These are phyloP conservation scores for Zygoascus meyerae DNA, from an alignment of 1,139 yeast genomes.

Conservation along the genomic window DNA sequence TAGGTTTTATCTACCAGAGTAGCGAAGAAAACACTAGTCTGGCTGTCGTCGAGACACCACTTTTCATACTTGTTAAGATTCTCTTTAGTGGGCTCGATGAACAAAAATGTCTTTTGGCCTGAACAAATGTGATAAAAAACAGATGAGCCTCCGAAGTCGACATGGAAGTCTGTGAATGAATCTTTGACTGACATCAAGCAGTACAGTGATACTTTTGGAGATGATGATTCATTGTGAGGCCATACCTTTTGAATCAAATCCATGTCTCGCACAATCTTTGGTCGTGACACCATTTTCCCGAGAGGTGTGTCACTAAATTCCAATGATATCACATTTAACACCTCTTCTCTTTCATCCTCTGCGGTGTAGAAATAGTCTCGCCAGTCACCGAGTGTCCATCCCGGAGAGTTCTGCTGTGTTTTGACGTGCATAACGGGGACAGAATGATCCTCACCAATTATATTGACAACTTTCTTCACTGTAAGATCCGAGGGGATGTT, in stretches of 20 bases:
- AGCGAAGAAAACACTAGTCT: constrained; percentile 62
- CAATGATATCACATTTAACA: constrained; percentile 73
- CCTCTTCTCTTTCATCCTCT: constrained; percentile 50
- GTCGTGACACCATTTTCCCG: constrained; percentile 52
- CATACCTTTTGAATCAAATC: constrained; percentile 72
- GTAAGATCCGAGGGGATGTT: constrained; percentile 42
- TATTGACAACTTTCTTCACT: constrained; percentile 52
- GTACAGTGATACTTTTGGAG: constrained; percentile 70
- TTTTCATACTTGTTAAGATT: constrained; percentile 57
- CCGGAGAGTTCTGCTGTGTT: constrained; percentile 56
- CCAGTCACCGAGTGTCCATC: constrained; percentile 75
- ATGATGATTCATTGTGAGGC: constrained; percentile 35
- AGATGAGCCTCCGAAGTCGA: constrained; percentile 90
- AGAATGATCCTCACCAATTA: constrained; percentile 57
- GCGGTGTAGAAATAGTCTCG: constrained; percentile 56
- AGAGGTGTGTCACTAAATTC: constrained; percentile 62
- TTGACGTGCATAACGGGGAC: constrained; percentile 89
- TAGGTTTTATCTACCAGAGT: constrained; percentile 47
- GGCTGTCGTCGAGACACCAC: constrained; percentile 70
- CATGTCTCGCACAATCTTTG: constrained; percentile 56
- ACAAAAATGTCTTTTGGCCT: constrained; percentile 67
- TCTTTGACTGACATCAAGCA: constrained; percentile 80
- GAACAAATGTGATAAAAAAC: constrained; percentile 78
- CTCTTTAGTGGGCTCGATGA: constrained; percentile 67
- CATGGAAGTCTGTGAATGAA: constrained; percentile 83